Conservation (phyloP, 805 yeast species). For the Tetrapisispora arboricola region DNA sequence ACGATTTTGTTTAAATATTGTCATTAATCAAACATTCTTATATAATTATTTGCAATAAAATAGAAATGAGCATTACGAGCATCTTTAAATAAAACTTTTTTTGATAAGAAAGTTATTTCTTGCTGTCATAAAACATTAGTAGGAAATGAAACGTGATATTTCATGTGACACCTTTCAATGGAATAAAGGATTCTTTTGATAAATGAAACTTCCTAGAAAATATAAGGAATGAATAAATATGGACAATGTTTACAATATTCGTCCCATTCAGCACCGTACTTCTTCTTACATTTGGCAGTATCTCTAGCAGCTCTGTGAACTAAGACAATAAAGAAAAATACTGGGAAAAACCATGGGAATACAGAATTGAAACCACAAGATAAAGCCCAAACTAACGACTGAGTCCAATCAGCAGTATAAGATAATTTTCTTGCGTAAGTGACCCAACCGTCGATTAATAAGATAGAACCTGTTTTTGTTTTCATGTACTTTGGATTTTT, state of each 20-base stretch:
- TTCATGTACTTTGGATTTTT: constrained; percentile 76
- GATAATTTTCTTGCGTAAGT: constrained; percentile 87
- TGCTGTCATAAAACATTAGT: too few species aligned
- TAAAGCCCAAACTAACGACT: constrained; percentile 85
- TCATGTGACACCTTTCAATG: too few species aligned
- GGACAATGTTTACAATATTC: constrained; percentile 81
- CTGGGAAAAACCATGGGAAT: constrained; percentile 94
- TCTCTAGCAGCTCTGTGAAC: constrained; percentile 87
- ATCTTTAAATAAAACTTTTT: too few species aligned
- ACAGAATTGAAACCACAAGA: constrained; percentile 81
- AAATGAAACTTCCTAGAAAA: constrained; percentile 36
- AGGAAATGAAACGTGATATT: too few species aligned
- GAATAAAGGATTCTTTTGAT: too few species aligned
- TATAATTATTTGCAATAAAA: too few species aligned
- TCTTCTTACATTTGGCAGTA: constrained; percentile 67
- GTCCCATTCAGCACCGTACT: constrained; percentile 94
- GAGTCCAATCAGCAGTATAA: constrained; percentile 89
- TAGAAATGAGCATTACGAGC: too few species aligned
- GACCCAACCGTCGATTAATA: constrained; percentile 92
- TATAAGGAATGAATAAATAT: constrained; percentile 81
- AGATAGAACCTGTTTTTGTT: constrained; percentile 74
- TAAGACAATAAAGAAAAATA: constrained; percentile 78
- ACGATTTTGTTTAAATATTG: too few species aligned
- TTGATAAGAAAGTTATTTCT: too few species aligned
- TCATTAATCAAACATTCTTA: too few species aligned